Evolutionary conservation across 176 grass and related monocot genomes (phyloP).

Genomic region (Microstegium vimineum): DNA sequence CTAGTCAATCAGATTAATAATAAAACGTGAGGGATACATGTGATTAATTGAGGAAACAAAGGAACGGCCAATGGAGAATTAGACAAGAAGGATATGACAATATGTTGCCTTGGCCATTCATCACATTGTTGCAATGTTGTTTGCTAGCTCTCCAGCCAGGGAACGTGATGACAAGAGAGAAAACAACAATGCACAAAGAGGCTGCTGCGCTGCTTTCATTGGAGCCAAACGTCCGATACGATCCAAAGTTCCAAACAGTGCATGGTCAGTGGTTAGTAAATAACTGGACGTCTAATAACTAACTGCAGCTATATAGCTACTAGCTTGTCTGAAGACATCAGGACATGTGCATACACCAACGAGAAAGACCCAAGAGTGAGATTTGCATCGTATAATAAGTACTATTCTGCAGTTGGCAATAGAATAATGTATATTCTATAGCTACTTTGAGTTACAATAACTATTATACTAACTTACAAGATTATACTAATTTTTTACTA

Average conservation of each 20-base stretch:
- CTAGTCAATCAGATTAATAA: neutral
- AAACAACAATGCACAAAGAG: constrained; percentile 29
- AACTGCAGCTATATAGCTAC: neutral
- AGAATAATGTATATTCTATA: too few relatives aligned
- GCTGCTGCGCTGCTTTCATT: neutral
- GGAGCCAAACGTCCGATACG: neutral
- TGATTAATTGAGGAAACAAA: neutral
- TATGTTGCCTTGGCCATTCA: neutral
- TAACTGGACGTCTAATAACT: constrained; percentile 15
- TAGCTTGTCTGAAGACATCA: neutral
- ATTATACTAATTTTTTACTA: too few relatives aligned
- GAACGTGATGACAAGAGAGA: constrained; percentile 29
- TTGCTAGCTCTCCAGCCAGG: neutral
- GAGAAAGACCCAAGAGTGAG: constrained; percentile 29
- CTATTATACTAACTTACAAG: too few relatives aligned
- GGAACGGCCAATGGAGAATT: neutral
- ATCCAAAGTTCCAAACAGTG: neutral
- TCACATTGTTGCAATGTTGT: constrained; percentile 4
- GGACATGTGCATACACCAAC: neutral
- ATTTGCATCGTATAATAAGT: neutral
- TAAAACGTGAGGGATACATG: neutral
- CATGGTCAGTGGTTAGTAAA: neutral
- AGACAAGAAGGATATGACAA: constrained; percentile 37
- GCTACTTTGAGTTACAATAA: too few relatives aligned
- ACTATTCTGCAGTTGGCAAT: too few relatives aligned